Percentiles rank a stretch among this genome's conserved stretches.
Evolutionary conservation across 106 monocot species (phyloP).

Genomic region (Apostasia shenzhenica): DNA sequence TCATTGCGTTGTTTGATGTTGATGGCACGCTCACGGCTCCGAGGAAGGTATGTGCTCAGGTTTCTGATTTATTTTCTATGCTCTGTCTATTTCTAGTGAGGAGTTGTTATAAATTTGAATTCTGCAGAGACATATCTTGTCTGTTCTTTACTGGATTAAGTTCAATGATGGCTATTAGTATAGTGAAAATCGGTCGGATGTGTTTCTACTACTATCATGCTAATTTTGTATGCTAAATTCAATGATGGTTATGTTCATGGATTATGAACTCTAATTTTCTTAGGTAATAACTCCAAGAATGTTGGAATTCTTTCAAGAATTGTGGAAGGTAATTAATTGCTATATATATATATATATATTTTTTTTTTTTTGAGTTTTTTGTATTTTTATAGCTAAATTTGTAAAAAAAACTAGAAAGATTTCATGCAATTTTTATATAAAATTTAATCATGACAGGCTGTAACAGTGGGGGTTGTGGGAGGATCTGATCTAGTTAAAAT

Average conservation of each 20-base stretch:
- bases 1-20: constrained; percentile 88
- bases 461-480: constrained; percentile 86
- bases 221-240: no score
- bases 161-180: not conserved
- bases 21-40: constrained; percentile 98
- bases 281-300: constrained; percentile 66
- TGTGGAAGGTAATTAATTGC: constrained; percentile 51
- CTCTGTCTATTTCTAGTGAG: not conserved
- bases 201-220: not conserved
- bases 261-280: not conserved
- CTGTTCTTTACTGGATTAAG: not conserved
- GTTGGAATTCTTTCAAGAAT: constrained; percentile 70
- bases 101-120: not conserved
- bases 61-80: not conserved
- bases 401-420: not conserved
- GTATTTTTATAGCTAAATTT: not conserved
- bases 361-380: not conserved
- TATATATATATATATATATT: no score
- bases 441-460: constrained; percentile 39
- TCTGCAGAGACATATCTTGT: not conserved
- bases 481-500: constrained; percentile 96
- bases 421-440: not conserved
- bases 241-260: no score
- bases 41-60: constrained; percentile 46
- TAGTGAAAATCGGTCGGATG: not conserved